Conservation (phyloP, 2,329 filamentous ascomycete species). For the Fusarium chuoi region DNA sequence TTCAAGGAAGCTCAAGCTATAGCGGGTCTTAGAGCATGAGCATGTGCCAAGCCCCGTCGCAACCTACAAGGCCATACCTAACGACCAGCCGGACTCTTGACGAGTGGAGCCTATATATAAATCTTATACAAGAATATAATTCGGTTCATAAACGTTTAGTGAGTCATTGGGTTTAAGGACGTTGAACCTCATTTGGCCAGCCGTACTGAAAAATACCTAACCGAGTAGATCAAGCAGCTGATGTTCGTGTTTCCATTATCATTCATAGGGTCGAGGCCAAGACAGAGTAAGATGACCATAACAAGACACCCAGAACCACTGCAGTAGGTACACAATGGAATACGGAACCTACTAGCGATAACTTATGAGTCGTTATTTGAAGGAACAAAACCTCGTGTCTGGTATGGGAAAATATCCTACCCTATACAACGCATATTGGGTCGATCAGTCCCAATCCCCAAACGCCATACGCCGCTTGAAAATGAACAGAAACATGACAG, state of each 20-base stretch:
- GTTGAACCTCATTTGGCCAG: no score
- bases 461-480: constrained; percentile 20
- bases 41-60: constrained; percentile 42
- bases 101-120: not conserved
- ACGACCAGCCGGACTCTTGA: not conserved
- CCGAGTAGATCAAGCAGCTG: no score
- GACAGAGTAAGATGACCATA: not conserved
- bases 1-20: constrained; percentile 32
- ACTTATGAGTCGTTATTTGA: not conserved
- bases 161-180: not conserved
- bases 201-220: no score
- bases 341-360: not conserved
- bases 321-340: not conserved
- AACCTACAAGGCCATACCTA: not conserved
- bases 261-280: not conserved
- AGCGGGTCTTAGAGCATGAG: constrained; percentile 41
- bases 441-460: not conserved
- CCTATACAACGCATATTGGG: constrained; percentile 9
- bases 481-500: not conserved
- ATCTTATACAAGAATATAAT: not conserved
- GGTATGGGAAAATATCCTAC: not conserved
- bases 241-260: no score
- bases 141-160: not conserved
- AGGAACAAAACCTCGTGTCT: not conserved
- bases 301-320: not conserved